Evolutionary conservation across 345 rosid species (phyloP), one percentile per base, ranked within the genome.

Genomic region (Lumnitzera littorea): DNA sequence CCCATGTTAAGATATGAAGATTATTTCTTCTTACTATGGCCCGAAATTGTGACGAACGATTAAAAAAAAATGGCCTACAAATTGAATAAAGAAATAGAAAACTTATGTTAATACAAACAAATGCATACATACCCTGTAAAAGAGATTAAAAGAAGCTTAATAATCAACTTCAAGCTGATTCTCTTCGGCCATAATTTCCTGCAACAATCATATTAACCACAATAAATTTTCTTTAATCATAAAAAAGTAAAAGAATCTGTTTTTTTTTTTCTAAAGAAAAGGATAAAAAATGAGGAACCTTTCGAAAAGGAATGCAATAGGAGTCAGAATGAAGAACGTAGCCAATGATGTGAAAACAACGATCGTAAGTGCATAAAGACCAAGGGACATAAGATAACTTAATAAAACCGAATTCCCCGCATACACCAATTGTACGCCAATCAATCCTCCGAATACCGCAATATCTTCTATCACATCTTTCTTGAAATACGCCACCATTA

Each of bases 121-220:
- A 24, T 51, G 63, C 13, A 17, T 48, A 31, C 80, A 67, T 77
- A 95, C 99, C 99, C 96, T 66, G 70, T 82, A 69, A 88, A 83
- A 63, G 99, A 69, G 64, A 95, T 80, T 53, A 84, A 67, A 74
- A 84, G 66, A 27, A 94, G 77, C 81, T 83, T 90, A 69, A 78
- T 58, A 43, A 74, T 53, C 73, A 95, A 77, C 76, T 80, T 91
- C 70, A 69, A 51, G 48, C 67, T 70, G 50, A 84, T 49, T 56
- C 70, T 72, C 61, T 72, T 67, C 0, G 98, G 97, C 98, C 96
- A 91, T 71, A 76, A 76, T 61, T 75, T 79, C 84, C 99, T 92
- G 84, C 65, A 79, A 9, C 59, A 58, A 53, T n/a, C 48, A 55
- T 46, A 29, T 36, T 2, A 56, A 9, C 12, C 16, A 43, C 23